These are phyloP conservation scores for Epichloe sibirici DNA, from an alignment of 2,329 filamentous ascomycete species.

Conservation along the genomic window DNA sequence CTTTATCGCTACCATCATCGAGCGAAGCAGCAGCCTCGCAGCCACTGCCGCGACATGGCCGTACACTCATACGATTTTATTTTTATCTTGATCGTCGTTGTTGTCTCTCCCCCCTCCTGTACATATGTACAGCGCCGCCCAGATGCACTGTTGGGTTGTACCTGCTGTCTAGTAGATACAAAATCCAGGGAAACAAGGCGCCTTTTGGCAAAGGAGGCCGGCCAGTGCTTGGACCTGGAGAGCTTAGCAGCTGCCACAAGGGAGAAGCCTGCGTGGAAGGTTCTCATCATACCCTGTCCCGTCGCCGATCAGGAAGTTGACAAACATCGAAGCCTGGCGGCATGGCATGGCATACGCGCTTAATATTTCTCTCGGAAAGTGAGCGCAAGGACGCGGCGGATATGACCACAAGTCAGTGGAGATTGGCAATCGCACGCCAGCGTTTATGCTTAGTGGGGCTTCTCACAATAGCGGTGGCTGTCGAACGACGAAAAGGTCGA, in stretches of 20 bases:
- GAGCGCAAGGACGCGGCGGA: neutral
- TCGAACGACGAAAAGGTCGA: neutral
- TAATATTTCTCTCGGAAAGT: slow-evolving; percentile 5
- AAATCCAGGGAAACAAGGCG: neutral
- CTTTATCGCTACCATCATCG: neutral
- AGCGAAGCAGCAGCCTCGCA: neutral
- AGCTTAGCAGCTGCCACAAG: neutral
- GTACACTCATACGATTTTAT: neutral
- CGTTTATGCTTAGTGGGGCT: slow-evolving; percentile 9
- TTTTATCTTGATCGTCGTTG: neutral
- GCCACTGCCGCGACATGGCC: neutral
- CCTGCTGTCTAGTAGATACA: neutral
- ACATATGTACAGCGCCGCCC: neutral
- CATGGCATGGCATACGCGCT: neutral
- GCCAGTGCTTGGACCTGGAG: neutral
- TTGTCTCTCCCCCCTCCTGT: neutral
- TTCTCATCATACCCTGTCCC: neutral
- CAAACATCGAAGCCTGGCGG: neutral
- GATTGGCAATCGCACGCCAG: slow-evolving; percentile 10
- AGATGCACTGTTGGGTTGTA: neutral
- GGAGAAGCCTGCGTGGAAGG: neutral
- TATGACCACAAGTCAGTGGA: slow-evolving; percentile 9
- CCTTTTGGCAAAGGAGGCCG: neutral
- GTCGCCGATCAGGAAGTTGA: neutral
- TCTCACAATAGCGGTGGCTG: slow-evolving; percentile 7